Evolutionary conservation across 371 early-diverging fungal genomes (phyloP).

Genomic region (Zychaea mexicana): DNA sequence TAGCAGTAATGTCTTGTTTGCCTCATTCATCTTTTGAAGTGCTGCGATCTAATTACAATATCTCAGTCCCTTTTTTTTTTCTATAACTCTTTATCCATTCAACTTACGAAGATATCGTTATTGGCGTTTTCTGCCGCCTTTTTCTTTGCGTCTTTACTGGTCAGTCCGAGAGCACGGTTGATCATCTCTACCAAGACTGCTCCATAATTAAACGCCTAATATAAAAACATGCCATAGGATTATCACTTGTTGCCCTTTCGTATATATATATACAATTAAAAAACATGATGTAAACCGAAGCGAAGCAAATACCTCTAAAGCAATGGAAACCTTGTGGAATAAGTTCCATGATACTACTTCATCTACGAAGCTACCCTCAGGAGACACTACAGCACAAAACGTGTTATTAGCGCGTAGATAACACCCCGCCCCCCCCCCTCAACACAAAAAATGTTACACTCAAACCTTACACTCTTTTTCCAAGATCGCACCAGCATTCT

Average conservation of each 20-base stretch:
- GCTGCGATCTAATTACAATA: neutral
- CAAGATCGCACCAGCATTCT: conserved; percentile 15
- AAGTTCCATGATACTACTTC: conserved; percentile 26
- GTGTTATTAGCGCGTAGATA: too few species aligned
- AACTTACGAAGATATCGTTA: conserved; percentile 32
- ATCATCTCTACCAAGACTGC: conserved; percentile 40
- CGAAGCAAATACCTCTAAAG: conserved; percentile 46
- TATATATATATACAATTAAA: neutral
- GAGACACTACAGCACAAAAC: neutral
- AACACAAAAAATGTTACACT: neutral
- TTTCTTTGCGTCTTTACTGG: conserved; percentile 41
- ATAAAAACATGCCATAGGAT: too few species aligned
- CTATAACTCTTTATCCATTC: too few species aligned
- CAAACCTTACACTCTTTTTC: conserved; percentile 13
- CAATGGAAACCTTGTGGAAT: conserved; percentile 33
- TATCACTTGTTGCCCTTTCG: neutral
- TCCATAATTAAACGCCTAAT: conserved; percentile 42
- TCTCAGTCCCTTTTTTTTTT: neutral
- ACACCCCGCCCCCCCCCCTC: neutral
- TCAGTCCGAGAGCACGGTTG: conserved; percentile 35
- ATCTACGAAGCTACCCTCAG: conserved; percentile 13
- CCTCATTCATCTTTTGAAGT: neutral
- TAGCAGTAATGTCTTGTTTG: conserved; percentile 19
- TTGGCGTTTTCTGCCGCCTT: conserved; percentile 36
- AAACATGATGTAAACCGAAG: neutral